phyloP scores from a whole-genome alignment of 169 alveolate species.

The Plasmodium gaboni region DNA sequence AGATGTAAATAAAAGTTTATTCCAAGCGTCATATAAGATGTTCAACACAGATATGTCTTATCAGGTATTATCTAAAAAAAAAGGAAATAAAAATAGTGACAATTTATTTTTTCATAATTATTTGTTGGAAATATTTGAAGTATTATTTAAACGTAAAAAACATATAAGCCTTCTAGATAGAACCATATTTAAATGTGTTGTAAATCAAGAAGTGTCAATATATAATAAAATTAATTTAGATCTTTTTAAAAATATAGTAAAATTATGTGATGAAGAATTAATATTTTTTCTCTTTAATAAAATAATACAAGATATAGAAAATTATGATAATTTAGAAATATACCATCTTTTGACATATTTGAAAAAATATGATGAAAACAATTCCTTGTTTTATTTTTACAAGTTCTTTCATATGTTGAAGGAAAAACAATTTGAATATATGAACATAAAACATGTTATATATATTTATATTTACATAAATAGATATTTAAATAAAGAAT shows the following conservation, averaged over 20 bases:
- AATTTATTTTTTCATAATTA: constrained; percentile 3
- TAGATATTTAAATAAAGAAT: constrained; percentile 24
- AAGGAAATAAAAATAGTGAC: neutral
- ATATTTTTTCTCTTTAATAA: constrained; percentile 13
- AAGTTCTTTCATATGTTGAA: constrained; percentile 14
- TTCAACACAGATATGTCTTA: too few relatives aligned
- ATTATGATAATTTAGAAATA: constrained; percentile 26
- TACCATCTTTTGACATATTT: constrained; percentile 8
- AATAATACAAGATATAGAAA: constrained; percentile 27
- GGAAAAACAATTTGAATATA: constrained; percentile 9
- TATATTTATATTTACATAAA: constrained; percentile 41
- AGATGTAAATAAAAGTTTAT: too few relatives aligned
- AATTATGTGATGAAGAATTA: constrained; percentile 30
- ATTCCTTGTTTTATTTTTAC: neutral
- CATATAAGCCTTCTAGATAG: constrained; percentile 36
- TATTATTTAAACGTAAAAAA: constrained; percentile 39
- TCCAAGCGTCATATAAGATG: too few relatives aligned
- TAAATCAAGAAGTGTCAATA: constrained; percentile 15
- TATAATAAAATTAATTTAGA: constrained; percentile 14
- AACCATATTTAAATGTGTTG: constrained; percentile 12
- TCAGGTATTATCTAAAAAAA: too few relatives aligned
- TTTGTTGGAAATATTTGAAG: constrained; percentile 15
- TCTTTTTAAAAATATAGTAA: constrained; percentile 8
- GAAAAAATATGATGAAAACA: constrained; percentile 9
- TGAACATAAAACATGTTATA: constrained; percentile 44